Evolutionary conservation across 495 filamentous ascomycete genomes (phyloP).

Genomic region (Aspergillus panamensis): DNA sequence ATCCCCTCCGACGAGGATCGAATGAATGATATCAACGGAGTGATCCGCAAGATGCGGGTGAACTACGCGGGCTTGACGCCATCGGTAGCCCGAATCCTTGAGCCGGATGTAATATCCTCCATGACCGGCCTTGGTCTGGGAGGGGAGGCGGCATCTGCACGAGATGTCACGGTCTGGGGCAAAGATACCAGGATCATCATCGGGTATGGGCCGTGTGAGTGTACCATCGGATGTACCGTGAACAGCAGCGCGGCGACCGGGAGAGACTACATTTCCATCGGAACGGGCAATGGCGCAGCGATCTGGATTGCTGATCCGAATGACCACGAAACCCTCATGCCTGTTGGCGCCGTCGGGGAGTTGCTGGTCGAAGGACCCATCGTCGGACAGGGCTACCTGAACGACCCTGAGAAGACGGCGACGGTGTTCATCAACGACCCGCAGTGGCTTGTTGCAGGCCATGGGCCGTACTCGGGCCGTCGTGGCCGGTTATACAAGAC

Average conservation of each 20-base stretch:
- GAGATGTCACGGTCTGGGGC: slow-evolving; percentile 40
- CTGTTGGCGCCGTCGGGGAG: slow-evolving; percentile 52
- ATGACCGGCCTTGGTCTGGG: slow-evolving; percentile 47
- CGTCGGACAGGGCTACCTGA: slow-evolving; percentile 50
- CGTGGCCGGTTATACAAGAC: slow-evolving; percentile 46
- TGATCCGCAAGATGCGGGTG: slow-evolving; percentile 42
- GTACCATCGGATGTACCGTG: slow-evolving; percentile 44
- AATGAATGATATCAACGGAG: slow-evolving; percentile 45
- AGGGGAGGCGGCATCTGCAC: slow-evolving; percentile 48
- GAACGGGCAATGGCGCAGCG: slow-evolving; percentile 36
- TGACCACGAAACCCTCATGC: slow-evolving; percentile 41
- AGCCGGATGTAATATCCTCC: slow-evolving; percentile 41
- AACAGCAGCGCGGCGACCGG: slow-evolving; percentile 43
- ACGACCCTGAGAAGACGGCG: slow-evolving; percentile 44
- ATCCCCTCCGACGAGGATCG: slow-evolving; percentile 50
- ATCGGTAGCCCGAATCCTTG: slow-evolving; percentile 45
- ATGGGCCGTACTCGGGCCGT: slow-evolving; percentile 34
- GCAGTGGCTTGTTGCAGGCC: slow-evolving; percentile 43
- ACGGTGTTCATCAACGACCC: slow-evolving; percentile 48
- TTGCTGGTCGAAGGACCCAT: slow-evolving; percentile 53
- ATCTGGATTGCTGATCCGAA: slow-evolving; percentile 50
- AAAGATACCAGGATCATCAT: slow-evolving; percentile 42
- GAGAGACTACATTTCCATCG: slow-evolving; percentile 36
- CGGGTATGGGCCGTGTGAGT: slow-evolving; percentile 52
- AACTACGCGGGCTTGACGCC: slow-evolving; percentile 50